Base-by-base conservation (phyloP, 2,329 filamentous ascomycete species). In the Exophiala phaeomuriformis region DNA sequence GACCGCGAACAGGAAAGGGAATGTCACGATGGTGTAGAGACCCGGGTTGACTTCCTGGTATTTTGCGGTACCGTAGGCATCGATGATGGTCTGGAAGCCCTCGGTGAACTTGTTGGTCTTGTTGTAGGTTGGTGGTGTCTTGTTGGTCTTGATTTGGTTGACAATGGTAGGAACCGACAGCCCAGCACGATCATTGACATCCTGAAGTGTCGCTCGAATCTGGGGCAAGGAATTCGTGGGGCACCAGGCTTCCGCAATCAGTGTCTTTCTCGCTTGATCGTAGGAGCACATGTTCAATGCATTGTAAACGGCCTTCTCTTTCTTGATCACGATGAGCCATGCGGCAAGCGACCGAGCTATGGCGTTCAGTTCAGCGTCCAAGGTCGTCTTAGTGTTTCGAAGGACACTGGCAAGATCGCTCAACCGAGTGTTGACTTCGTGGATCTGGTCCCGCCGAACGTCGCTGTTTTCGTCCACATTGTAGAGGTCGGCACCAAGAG, bases 101-200 rank as follows among this genome's bases (percentile, higher is more conserved):
- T 96, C 85, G 2, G 94, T 98, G 68, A 97, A 97, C 72, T 91
- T 95, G 78, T 98, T 98, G 32, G 90, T 96, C 76, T 95, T 95
- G 71, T 96, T 83, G 70, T 94, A 97, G 0, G 93, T 98, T 0
- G 93, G 93, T 29, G 94, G 93, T 4, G 88, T 97, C 78, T 96
- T 97, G 74, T 90, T 95, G 41, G 91, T 97, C 64, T 84, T 85
- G 68, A 98, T 93, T 75, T 95, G 90, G 70, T 97, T 97, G 76
- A 98, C 91, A 65, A 98, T 97, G 49, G 91, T 97, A 5, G 94
- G 91, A 30, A 97, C 90, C n/a, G 91, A 94, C 51, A 97, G 79
- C 30, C 94, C 93, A 61, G 93, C 93, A 59, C 90, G 83, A 72
- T 95, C 94, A 61, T 94, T 98, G 64, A 98, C 93, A 68, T 98